A percentile compares a stretch with the other conserved stretches of the same genome.
phyloP scores from a whole-genome alignment of 768 basidiomycete species.

The Russula vinacea region DNA sequence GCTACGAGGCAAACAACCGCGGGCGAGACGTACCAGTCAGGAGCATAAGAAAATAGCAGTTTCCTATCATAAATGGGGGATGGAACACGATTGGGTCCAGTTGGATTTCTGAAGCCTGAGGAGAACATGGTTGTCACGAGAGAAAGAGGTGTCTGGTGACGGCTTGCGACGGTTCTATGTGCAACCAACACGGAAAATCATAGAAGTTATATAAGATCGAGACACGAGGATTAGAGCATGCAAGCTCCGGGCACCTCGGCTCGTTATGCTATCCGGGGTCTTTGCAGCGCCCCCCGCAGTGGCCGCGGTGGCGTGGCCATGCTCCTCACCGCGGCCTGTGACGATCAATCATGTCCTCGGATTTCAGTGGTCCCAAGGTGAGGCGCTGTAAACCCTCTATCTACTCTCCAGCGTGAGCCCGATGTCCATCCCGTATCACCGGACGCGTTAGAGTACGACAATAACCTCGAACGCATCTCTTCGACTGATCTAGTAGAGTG shows the following conservation, averaged over 20 bases:
- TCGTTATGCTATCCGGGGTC: too few species aligned
- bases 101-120: not conserved
- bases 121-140: not conserved
- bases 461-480: conserved; percentile 57
- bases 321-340: not conserved
- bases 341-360: conserved; percentile 15
- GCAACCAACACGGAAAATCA: too few species aligned
- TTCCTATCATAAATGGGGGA: conserved; percentile 28
- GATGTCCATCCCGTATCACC: conserved; percentile 1
- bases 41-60: conserved; percentile 62
- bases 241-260: too few species aligned
- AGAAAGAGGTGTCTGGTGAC: not conserved
- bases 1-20: not conserved
- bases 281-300: too few species aligned
- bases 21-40: conserved; percentile 62
- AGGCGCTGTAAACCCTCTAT: not conserved
- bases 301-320: too few species aligned
- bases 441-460: conserved; percentile 51
- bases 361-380: conserved; percentile 29
- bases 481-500: conserved; percentile 63
- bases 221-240: too few species aligned
- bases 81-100: not conserved
- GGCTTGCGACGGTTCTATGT: too few species aligned
- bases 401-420: not conserved
- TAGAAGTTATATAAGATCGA: too few species aligned